phyloP scores from a whole-genome alignment of 1,139 yeast species.

The Hyphopichia pseudoburtonii region DNA sequence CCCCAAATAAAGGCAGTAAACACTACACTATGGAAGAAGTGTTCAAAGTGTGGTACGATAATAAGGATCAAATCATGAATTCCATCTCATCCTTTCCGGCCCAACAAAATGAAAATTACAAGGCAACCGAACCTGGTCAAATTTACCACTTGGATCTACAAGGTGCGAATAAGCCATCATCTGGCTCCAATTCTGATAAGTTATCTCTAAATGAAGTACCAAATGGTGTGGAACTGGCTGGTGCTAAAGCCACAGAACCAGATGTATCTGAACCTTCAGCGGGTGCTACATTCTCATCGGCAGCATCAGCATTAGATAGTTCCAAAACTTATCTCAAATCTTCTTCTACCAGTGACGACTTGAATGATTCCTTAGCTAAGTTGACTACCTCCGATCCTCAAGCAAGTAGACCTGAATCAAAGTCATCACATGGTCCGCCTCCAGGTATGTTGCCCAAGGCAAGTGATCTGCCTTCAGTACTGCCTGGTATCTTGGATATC shows the following conservation, averaged over 20 bases:
- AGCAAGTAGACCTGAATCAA: not conserved
- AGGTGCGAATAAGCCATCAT: no score
- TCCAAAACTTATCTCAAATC: slow-evolving; percentile 3
- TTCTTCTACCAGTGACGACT: not conserved
- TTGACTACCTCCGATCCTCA: not conserved
- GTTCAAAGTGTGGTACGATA: slow-evolving; percentile 51
- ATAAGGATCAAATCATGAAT: slow-evolving; percentile 36
- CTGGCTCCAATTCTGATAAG: not conserved
- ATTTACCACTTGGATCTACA: slow-evolving; percentile 40
- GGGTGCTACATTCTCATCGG: no score
- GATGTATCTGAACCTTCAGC: slow-evolving; percentile 1
- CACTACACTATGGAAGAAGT: slow-evolving; percentile 54
- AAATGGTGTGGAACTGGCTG: not conserved
- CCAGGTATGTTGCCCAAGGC: slow-evolving; percentile 18
- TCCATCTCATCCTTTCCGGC: slow-evolving; percentile 23
- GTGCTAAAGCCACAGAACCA: slow-evolving; percentile 2
- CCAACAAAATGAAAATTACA: slow-evolving; percentile 29
- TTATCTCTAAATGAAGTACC: not conserved
- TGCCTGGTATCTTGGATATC: not conserved
- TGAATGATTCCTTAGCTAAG: not conserved
- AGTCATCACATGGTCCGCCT: slow-evolving; percentile 13
- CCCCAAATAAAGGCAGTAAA: slow-evolving; percentile 38
- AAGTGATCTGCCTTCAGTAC: not conserved
- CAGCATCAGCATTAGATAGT: not conserved
- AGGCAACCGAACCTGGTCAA: slow-evolving; percentile 28